Base-by-base conservation (phyloP, 2,329 filamentous ascomycete genomes). In the Whalleya microplaca region DNA sequence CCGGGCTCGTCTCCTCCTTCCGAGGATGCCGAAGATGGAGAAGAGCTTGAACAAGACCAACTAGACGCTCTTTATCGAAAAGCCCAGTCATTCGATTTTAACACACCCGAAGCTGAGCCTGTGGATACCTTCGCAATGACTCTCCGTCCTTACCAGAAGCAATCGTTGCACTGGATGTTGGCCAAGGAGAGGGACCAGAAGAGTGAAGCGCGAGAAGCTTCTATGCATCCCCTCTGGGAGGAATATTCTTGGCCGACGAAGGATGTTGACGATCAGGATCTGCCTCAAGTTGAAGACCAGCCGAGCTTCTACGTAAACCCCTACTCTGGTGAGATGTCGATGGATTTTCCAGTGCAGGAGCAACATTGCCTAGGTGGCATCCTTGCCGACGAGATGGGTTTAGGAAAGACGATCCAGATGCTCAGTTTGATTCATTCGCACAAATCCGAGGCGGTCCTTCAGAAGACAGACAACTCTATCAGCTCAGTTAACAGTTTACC, bases 401-500 rank as follows among this genome's bases (percentile, higher is more conserved):
- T 99, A 1, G 95, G 95, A 32, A 99, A 99, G 77, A 99, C 95
- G 0, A 98, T 99, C 51, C 94, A 99, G 70, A 98, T 99, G 92
- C 84, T 99, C 59, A 95, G 92, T 74, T 78, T 99, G 48, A 84
- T 99, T 4, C 95, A 99, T 71, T 85, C 91, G 0, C 91, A 98
- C 71, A 86, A 84, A 59, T 88, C 86, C 2, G 80, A 88, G 20
- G 69, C 78, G 14, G 76, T 79, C 3, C 67, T 73, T 14, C 68
- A 72, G 21, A 70, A 75, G 19, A 74, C 76, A n/a, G 57, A 43
- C 0, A 63, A 67, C 5, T 59, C 72, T 27, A 60, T 72, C 1
- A 68, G 69, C 3, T 83, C 80, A 3, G 78, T 89, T 20, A 86
- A 85, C 61, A 77, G 81, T 44, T 78, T 95, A 4, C 82, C 86